phyloP scores from a whole-genome alignment of 1,139 yeast genomes.

The Petasospora rhodanensis region DNA sequence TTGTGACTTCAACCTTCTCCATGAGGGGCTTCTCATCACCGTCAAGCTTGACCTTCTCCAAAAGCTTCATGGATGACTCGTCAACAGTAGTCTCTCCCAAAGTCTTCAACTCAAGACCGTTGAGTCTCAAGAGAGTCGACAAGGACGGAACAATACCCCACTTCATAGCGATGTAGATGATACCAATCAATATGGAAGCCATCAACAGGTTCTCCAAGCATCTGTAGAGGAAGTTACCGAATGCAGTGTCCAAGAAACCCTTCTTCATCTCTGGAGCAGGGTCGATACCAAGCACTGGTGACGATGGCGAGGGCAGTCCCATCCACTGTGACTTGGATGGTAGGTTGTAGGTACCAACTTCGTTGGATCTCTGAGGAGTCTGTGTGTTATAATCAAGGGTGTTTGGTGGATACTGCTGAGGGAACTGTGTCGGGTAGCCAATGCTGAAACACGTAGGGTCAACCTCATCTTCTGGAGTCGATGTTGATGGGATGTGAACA shows the following conservation, averaged over 20 bases:
- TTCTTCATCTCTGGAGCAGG: slow-evolving; percentile 20
- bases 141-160: slow-evolving; percentile 38
- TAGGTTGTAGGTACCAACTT: slow-evolving; percentile 12
- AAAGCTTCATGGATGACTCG: neutral
- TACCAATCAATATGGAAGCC: slow-evolving; percentile 32
- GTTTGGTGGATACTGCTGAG: slow-evolving; percentile 15
- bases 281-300: slow-evolving; percentile 21
- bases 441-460: slow-evolving; percentile 12
- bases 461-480: slow-evolving; percentile 1
- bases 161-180: slow-evolving; percentile 33
- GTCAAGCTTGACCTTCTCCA: slow-evolving; percentile 3
- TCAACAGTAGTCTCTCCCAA: slow-evolving; percentile 9
- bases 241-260: slow-evolving; percentile 20
- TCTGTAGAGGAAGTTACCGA: slow-evolving; percentile 36
- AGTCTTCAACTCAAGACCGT: slow-evolving; percentile 28
- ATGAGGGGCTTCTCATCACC: neutral
- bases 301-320: slow-evolving; percentile 19
- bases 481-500: slow-evolving; percentile 35
- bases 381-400: slow-evolving; percentile 9
- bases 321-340: slow-evolving; percentile 20
- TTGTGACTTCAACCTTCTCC: neutral
- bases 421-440: slow-evolving; percentile 23
- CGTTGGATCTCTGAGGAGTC: slow-evolving; percentile 13
- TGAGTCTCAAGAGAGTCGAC: slow-evolving; percentile 27
- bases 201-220: slow-evolving; percentile 49